Evolutionary conservation across 345 rosid species (phyloP), one percentile per base, ranked within the genome.

Genomic region (Cochlearia excelsa): DNA sequence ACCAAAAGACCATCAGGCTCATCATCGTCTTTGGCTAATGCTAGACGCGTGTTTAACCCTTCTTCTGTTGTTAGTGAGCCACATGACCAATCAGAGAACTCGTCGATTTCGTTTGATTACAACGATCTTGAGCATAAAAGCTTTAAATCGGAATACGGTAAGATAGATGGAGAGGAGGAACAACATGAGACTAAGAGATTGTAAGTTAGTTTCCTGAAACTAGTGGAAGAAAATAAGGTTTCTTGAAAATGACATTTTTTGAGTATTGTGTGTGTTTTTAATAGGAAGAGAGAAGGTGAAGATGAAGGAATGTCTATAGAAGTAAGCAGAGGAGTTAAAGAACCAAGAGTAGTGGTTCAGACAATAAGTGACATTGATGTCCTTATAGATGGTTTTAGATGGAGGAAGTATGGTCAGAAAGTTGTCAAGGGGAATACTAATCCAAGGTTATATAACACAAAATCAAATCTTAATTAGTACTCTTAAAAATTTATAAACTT

Each of bases 371-470:
- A 87, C 59, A 89, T 93, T 51, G 97, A 93, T 82, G 82, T 93
- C 71, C 87, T 93, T 29, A 81, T 85, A 45, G 99, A 93, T 84
- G 99, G 99, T 0, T 93, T 85, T 53, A 86, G 90, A 67, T 89
- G 97, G 99, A 93, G 99, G 66, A 93, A 89, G 65, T 93, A 89
- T 69, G 99, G 99, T 56, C 99, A 93, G 74, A 93, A 89, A 78
- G 99, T 87, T 35, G 97, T 89, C 51, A 93, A 93, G 52, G 97
- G 99, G 27, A 93, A 93, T 62, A 96, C 97, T n/a, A 89, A 93
- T 75, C 99, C 99, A 34, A 82, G 96, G 98, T 92, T 65, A 42
- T 23, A 26, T 5, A 38, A 55, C 6, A 35, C 9, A 16, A 16
- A 16, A 16, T 16, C 23, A 16, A 16, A 16, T 16, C 23, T 39